Conservation (phyloP, 2,329 filamentous ascomycete species). For the Cercospora berteroae region DNA sequence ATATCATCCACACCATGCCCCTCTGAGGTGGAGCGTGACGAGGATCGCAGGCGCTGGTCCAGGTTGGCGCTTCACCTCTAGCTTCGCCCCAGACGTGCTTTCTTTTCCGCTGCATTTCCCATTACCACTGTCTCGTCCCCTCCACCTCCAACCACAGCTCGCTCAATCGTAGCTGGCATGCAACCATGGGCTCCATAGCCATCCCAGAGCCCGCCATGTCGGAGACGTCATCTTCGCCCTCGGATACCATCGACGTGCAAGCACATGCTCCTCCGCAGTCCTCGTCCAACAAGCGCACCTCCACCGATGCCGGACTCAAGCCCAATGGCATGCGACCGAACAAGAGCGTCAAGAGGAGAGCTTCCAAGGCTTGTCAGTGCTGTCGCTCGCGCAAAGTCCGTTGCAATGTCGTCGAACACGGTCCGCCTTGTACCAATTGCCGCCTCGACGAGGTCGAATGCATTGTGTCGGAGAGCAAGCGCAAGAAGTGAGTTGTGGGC, state of each 20-base stretch:
- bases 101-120: slow-evolving; percentile 11
- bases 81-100: slow-evolving; percentile 16
- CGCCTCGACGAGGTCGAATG: slow-evolving; percentile 76
- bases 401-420: slow-evolving; percentile 86
- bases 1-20: slow-evolving; percentile 23
- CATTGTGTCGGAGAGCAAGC: slow-evolving; percentile 67
- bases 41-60: slow-evolving; percentile 12
- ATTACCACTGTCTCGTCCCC: slow-evolving; percentile 12
- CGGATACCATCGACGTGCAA: slow-evolving; percentile 29
- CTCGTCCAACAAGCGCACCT: slow-evolving; percentile 53
- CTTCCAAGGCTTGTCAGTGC: slow-evolving; percentile 86
- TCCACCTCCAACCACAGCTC: slow-evolving; percentile 9
- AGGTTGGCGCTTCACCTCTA: slow-evolving; percentile 23
- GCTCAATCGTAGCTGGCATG: slow-evolving; percentile 6
- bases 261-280: slow-evolving; percentile 16
- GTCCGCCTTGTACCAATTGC: slow-evolving; percentile 84
- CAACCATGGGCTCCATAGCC: slow-evolving; percentile 28
- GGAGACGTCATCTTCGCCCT: slow-evolving; percentile 34
- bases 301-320: slow-evolving; percentile 55
- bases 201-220: slow-evolving; percentile 27
- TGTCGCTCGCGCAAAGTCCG: slow-evolving; percentile 87
- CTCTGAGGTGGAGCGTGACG: slow-evolving; percentile 23
- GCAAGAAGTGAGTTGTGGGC: slow-evolving; percentile 68
- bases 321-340: slow-evolving; percentile 46
- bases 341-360: slow-evolving; percentile 72